Evolutionary conservation across 257 asterid genomes (phyloP), one percentile per base, ranked within the genome.

Genomic region (Fraxinus quadrangulata): DNA sequence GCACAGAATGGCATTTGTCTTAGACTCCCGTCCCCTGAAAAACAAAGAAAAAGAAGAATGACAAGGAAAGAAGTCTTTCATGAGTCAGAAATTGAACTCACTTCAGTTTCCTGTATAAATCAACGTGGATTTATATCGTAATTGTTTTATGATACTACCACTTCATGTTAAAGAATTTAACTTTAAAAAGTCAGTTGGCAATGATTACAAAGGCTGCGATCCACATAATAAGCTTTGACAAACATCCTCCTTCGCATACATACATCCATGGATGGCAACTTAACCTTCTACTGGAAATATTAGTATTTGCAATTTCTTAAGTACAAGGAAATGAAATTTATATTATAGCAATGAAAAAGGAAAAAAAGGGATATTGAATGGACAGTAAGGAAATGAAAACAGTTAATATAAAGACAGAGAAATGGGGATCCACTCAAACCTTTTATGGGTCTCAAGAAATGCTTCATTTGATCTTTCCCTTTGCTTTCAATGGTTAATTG

Each of bases 381-480:
- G 47, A 40, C 47, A 40, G 47, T 40, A 40, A 40, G 13, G 61
- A 37, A 69, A 21, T 65, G 30, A 75, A 30, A 61, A 34, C 13
- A 13, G 17, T 36, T 61, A 51, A 1, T 1, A 23, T 8, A 59
- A 59, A n/a, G 67, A n/a, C 6, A 59, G 10, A 23, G n/a, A 36
- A 5, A 65, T 11, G 40, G 9, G 69, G 21, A 33, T 63, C 36
- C 74, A 75, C 54, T 68, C n/a, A 30, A 28, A 28, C 26, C 67
- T 40, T 72, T 8, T 72, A 65, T 70, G 36, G 34, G 63, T 79
- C 78, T 49, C 16, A 74, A 34, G 63, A 13, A 63, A 69, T 74
- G 30, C 28, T 67, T 37, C 63, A 9, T 79, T 6, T 28, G n/a
- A 37, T 69, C 51, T 23, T 30, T 63, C 36, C 33, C 69, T 30